A percentile compares a stretch with the other conserved stretches of the same genome.
Evolutionary conservation across 805 yeast genomes (phyloP).

Genomic region (Grigorovia jiainica): DNA sequence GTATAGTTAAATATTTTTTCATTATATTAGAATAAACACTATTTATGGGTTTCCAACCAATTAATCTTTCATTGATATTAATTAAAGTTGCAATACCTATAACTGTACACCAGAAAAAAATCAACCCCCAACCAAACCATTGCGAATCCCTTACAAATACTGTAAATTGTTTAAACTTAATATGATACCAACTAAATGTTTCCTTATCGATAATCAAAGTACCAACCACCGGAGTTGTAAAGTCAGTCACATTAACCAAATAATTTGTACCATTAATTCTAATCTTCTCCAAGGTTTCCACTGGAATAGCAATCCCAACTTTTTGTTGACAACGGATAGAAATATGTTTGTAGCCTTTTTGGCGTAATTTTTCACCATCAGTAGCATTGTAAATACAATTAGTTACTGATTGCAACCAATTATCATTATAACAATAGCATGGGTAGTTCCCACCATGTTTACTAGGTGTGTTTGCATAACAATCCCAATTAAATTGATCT

Average conservation of each 20-base stretch:
- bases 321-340: conserved; percentile 22
- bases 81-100: conserved; percentile 23
- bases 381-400: conserved; percentile 33
- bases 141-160: conserved; percentile 32
- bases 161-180: conserved; percentile 31
- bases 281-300: conserved; percentile 24
- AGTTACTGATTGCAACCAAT: conserved; percentile 38
- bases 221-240: conserved; percentile 16
- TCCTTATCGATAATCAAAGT: conserved; percentile 29
- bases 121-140: conserved; percentile 38
- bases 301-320: conserved; percentile 2
- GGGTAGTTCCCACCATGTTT: conserved; percentile 28
- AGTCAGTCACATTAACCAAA: conserved; percentile 18
- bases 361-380: conserved; percentile 19
- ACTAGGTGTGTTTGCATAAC: conserved; percentile 25
- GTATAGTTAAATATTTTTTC: conserved; percentile 20
- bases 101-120: conserved; percentile 35
- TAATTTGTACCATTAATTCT: conserved; percentile 30
- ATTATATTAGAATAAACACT: conserved; percentile 12
- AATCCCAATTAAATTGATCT: conserved; percentile 35
- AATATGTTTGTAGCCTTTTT: conserved; percentile 35
- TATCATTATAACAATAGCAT: conserved; percentile 35
- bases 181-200: conserved; percentile 27
- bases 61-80: conserved; percentile 20
- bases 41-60: conserved; percentile 16